Base-by-base conservation (phyloP, 129 eudicot genomes). In the Ambrosia artemisiifolia region DNA sequence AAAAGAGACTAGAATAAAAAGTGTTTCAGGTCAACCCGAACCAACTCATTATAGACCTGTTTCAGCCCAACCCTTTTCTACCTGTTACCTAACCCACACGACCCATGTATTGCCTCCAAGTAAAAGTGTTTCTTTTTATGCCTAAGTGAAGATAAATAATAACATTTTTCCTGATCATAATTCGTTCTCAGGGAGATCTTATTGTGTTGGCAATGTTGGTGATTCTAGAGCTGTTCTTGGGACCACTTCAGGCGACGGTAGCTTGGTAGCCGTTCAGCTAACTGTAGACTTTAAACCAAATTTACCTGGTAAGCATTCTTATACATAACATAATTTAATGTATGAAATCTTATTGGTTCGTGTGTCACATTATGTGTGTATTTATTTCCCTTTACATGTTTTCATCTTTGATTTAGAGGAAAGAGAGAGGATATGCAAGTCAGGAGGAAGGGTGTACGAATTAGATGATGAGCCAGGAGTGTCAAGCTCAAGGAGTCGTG, bases 391-490 rank as follows among this genome's bases (percentile, higher is more conserved):
- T n/a, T n/a, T n/a, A n/a, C n/a, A n/a, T n/a, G n/a, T n/a, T n/a
- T n/a, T n/a, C n/a, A n/a, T n/a, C n/a, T n/a, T n/a, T n/a, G n/a
- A n/a, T n/a, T n/a, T n/a, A n/a, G n/a, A n/a, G n/a, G n/a, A n/a
- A n/a, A n/a, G n/a, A n/a, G n/a, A n/a, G n/a, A n/a, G n/a, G n/a
- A n/a, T n/a, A n/a, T n/a, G n/a, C n/a, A 82, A 73, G 49, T 84
- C 89, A 1, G 83, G 82, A 70, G 98, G 98, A 32, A 77, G 83
- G 34, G 85, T 94, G 69, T 84, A 70, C 47, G 78, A 91, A 43
- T 70, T 80, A 72, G 78, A 83, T 0, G 98, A 94, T 66, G 98
- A 94, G 74, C 96, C 91, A 11, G 97, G 96, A 68, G 89, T 90
- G 56, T n/a, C n/a, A n/a, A n/a, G n/a, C n/a, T 86, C 88, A 16